A percentile compares a stretch with the other conserved stretches of the same genome.
Evolutionary conservation across 2,329 filamentous ascomycete species (phyloP).

Genomic region (Arachnomyces sp.): DNA sequence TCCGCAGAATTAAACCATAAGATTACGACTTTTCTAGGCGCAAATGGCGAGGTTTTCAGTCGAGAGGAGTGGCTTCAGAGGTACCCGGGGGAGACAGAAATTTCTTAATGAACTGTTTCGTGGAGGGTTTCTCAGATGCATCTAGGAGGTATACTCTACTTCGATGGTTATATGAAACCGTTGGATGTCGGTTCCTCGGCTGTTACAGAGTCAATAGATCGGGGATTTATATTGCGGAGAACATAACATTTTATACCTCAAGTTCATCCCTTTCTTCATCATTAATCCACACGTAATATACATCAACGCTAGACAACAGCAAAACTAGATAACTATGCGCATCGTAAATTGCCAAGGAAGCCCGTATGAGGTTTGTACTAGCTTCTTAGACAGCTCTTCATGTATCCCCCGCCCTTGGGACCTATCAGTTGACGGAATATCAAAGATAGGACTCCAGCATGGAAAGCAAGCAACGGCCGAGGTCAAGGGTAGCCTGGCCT

Average conservation of each 20-base stretch:
- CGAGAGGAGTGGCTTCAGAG: slow-evolving; percentile 2
- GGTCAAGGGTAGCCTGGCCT: slow-evolving; percentile 21
- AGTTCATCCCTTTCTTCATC: too few relatives aligned
- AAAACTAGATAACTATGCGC: slow-evolving; percentile 15
- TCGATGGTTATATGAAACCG: too few relatives aligned
- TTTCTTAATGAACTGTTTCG: background rate
- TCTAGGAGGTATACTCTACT: too few relatives aligned
- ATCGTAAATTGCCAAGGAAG: slow-evolving; percentile 18
- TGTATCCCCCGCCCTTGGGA: background rate
- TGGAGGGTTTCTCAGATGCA: too few relatives aligned
- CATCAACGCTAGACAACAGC: background rate
- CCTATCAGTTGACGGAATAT: background rate
- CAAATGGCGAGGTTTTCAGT: background rate
- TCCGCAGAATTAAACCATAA: slow-evolving; percentile 1
- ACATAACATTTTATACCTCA: too few relatives aligned
- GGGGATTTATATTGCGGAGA: too few relatives aligned
- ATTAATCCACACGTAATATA: too few relatives aligned
- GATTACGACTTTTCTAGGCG: slow-evolving; percentile 1
- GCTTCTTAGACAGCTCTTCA: too few relatives aligned
- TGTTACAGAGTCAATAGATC: too few relatives aligned
- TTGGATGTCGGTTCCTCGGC: too few relatives aligned
- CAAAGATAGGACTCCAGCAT: slow-evolving; percentile 23
- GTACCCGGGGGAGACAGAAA: background rate
- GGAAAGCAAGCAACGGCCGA: slow-evolving; percentile 19
- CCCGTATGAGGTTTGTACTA: slow-evolving; percentile 18